Evolutionary conservation across 768 basidiomycete species (phyloP), one percentile per base, ranked within the genome.

Genomic region (Tulasnella sp.): DNA sequence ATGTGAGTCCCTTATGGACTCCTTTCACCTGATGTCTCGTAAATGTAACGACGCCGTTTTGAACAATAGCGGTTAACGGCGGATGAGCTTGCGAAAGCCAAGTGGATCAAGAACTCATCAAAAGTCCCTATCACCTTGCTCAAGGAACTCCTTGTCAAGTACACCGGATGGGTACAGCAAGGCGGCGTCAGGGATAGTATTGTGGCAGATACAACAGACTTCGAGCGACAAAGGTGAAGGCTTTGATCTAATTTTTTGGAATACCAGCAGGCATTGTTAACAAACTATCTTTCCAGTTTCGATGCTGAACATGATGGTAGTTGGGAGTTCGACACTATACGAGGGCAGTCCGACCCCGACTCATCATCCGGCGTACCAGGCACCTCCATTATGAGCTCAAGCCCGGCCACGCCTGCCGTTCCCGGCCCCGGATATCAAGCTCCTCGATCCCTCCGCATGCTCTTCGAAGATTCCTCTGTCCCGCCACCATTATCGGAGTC

Each of bases 51-150:
- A 45, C 5, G 41, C 17, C 45, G 38, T 11, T 43, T 23, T 32
- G 17, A 15, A n/a, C 49, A 27, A 3, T 66, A 98, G 91, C 84
- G 96, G 50, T 75, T 88, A 15, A 78, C 85, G 2, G 92, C 96
- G 11, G 96, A 98, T 60, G 94, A 97, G 64, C 77, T 99, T 2
- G 67, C 76, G 2, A 93, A 86, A 27, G 64, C 67, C 21, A 94
- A 86, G 68, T 98, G 95, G 92, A 91, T 98, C 65, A 91, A 86
- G 67, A 76, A 80, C 7, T 70, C 81, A 4, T 73, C 81, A 7
- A 94, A 86, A 75, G 72, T 78, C 1, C 77, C 81, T 1, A 73
- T 92, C 13, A 75, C 83, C 0, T 73, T 80, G 17, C 73, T 98
- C 17, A 84, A 84, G 64, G 96, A 98, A 58, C 76, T 98, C 30